phyloP scores from a whole-genome alignment of 306 rosid species.

The Canavalia gladiata region DNA sequence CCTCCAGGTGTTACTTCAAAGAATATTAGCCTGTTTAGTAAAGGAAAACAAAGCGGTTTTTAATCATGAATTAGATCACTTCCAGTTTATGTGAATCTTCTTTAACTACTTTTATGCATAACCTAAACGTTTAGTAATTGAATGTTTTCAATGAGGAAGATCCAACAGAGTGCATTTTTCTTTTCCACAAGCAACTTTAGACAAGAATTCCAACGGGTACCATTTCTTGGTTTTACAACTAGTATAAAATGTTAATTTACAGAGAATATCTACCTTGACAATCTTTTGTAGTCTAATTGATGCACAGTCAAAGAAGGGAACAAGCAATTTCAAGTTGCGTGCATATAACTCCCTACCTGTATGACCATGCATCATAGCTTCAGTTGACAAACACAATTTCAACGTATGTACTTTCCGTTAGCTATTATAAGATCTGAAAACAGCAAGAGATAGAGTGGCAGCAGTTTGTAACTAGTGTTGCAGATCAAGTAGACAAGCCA shows the following conservation, averaged over 20 bases:
- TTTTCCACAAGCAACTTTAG: background rate
- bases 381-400: slow-evolving; percentile 38
- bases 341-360: slow-evolving; percentile 88
- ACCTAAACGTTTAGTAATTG: slow-evolving; percentile 15
- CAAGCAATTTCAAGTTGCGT: slow-evolving; percentile 94
- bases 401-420: background rate
- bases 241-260: slow-evolving; percentile 41
- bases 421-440: slow-evolving; percentile 4
- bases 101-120: background rate
- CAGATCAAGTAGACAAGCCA: background rate
- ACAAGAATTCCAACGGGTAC: slow-evolving; percentile 10
- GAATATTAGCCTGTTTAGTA: background rate
- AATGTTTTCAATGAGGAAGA: slow-evolving; percentile 6
- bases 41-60: background rate
- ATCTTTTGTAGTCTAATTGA: slow-evolving; percentile 75
- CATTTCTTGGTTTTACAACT: slow-evolving; percentile 19
- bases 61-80: background rate
- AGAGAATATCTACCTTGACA: slow-evolving; percentile 65
- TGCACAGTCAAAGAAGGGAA: slow-evolving; percentile 85
- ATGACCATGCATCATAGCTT: slow-evolving; percentile 48
- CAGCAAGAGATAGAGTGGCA: slow-evolving; percentile 9
- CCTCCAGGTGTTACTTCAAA: background rate
- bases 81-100: slow-evolving; percentile 26
- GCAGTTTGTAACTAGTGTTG: background rate
- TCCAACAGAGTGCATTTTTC: background rate